These are phyloP conservation scores for Ambrosia trifida DNA, from an alignment of 129 eudicot genomes.

Conservation along the genomic window DNA sequence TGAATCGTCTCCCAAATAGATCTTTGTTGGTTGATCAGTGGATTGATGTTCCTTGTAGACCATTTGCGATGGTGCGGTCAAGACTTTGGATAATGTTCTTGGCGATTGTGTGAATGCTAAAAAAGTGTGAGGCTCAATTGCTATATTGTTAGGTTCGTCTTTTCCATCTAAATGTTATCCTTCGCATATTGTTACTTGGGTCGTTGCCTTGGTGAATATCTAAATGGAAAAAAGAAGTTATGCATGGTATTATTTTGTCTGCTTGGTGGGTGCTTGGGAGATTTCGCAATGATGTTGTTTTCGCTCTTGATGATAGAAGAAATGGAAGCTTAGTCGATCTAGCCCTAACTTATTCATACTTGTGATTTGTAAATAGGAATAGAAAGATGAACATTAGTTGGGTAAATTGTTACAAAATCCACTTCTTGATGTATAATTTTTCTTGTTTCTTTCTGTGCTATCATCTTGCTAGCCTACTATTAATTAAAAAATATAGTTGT, in stretches of 20 bases:
- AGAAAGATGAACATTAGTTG: too few relatives aligned
- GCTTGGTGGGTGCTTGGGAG: not conserved
- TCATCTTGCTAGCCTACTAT: rapidly evolving
- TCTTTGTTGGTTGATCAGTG: too few relatives aligned
- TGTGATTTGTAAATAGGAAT: too few relatives aligned
- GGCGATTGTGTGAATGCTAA: not conserved
- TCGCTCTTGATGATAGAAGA: not conserved
- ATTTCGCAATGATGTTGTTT: not conserved
- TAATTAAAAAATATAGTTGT: too few relatives aligned
- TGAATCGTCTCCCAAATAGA: too few relatives aligned
- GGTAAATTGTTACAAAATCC: too few relatives aligned
- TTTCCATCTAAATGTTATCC: not conserved
- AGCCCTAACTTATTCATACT: not conserved
- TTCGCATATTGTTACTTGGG: not conserved
- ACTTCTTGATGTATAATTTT: too few relatives aligned
- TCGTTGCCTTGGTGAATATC: not conserved
- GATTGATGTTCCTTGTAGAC: too few relatives aligned
- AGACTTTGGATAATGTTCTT: not conserved
- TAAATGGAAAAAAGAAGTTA: not conserved
- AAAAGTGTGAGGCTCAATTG: not conserved
- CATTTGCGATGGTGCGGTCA: not conserved
- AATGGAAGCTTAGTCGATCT: not conserved
- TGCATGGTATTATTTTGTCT: not conserved
- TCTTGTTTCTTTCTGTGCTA: too few relatives aligned
- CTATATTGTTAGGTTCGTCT: not conserved